Conservation (phyloP, 305 asterid genomes). For the Petunia hybrid region DNA sequence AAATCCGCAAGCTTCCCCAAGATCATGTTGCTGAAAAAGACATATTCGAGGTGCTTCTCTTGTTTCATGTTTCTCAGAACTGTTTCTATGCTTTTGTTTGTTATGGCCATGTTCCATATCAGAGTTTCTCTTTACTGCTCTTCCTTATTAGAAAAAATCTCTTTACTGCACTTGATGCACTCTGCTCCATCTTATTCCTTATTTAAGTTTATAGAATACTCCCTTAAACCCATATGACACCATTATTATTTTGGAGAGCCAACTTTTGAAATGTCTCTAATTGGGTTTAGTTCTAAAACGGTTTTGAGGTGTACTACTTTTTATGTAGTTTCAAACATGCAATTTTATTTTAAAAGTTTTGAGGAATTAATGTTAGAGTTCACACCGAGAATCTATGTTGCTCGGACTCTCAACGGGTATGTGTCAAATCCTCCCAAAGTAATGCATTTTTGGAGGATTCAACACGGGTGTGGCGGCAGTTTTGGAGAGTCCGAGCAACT, state of each 20-base stretch:
- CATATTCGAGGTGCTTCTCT: conserved; percentile 59
- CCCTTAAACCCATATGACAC: not conserved
- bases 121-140: not conserved
- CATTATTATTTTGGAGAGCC: conserved; percentile 9
- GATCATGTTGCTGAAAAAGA: conserved; percentile 69
- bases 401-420: too few relatives aligned
- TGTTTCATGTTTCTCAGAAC: not conserved
- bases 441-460: too few relatives aligned
- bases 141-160: too few relatives aligned
- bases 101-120: not conserved
- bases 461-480: too few relatives aligned
- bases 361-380: not conserved
- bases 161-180: too few relatives aligned
- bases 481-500: too few relatives aligned
- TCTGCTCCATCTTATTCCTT: not conserved
- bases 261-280: not conserved
- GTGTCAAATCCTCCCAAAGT: too few relatives aligned
- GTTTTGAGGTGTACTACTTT: not conserved
- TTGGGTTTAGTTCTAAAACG: not conserved
- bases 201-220: not conserved
- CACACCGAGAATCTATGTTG: not conserved
- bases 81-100: not conserved
- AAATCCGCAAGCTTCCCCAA: conserved; percentile 63
- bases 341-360: not conserved
- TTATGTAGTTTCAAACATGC: not conserved